Conservation (phyloP, 495 filamentous ascomycete genomes). For the Penicillium lividum region DNA sequence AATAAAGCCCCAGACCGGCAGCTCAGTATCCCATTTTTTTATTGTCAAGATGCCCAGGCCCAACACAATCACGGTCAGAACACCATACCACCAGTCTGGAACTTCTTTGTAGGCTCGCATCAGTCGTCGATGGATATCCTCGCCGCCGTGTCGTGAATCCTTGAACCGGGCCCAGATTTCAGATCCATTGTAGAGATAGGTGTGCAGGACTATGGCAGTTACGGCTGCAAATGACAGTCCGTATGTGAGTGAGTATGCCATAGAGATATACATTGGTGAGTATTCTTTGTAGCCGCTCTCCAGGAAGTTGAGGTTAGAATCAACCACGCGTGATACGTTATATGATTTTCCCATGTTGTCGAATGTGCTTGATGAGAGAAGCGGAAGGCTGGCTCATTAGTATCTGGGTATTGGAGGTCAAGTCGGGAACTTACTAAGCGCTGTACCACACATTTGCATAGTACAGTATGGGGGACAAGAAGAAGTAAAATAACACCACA, state of each 20-base stretch:
- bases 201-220: conserved; percentile 58
- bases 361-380: conserved; percentile 60
- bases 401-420: not conserved
- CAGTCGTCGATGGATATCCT: conserved; percentile 42
- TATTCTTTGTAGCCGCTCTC: conserved; percentile 58
- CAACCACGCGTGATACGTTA: conserved; percentile 55
- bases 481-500: conserved; percentile 54
- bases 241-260: conserved; percentile 62
- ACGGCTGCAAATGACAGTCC: conserved; percentile 66
- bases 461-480: conserved; percentile 58
- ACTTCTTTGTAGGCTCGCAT: conserved; percentile 34
- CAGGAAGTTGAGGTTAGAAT: conserved; percentile 51
- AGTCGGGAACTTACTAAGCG: conserved; percentile 50
- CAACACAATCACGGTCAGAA: conserved; percentile 71
- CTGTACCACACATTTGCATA: conserved; percentile 44
- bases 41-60: conserved; percentile 54
- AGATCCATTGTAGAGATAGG: conserved; percentile 57
- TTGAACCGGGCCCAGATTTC: conserved; percentile 58
- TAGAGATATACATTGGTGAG: conserved; percentile 65
- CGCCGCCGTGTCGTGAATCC: conserved; percentile 52
- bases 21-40: conserved; percentile 58
- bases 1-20: conserved; percentile 79
- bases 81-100: conserved; percentile 52
- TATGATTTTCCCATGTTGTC: conserved; percentile 62
- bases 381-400: conserved; percentile 43